A percentile compares a stretch with the other conserved stretches of the same genome.
These are phyloP conservation scores for Saturnispora saitoi DNA, from an alignment of 805 yeast genomes.

Conservation along the genomic window DNA sequence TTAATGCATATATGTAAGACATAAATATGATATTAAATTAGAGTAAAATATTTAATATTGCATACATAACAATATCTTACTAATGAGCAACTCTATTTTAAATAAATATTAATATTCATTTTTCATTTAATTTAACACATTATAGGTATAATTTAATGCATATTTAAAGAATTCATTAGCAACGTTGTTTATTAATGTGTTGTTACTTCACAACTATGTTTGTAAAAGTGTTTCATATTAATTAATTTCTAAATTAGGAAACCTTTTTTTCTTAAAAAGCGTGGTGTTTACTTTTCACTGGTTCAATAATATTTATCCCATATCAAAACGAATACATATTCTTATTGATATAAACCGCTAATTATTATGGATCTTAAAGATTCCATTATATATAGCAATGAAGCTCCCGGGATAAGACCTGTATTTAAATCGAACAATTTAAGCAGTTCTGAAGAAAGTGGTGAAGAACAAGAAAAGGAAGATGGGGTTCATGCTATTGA, in stretches of 20 bases:
- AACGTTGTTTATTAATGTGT: too few relatives aligned
- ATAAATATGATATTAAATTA: too few relatives aligned
- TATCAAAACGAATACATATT: neutral
- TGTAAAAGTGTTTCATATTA: too few relatives aligned
- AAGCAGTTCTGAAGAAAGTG: neutral
- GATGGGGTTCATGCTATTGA: slow-evolving; percentile 3
- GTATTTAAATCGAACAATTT: neutral
- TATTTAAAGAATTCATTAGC: too few relatives aligned
- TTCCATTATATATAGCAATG: neutral
- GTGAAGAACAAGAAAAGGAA: neutral
- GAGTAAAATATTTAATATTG: too few relatives aligned
- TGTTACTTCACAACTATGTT: too few relatives aligned
- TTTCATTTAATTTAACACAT: too few relatives aligned
- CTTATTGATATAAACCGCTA: neutral
- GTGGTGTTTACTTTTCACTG: neutral
- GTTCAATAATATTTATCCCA: neutral
- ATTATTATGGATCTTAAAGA: neutral
- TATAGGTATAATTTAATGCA: too few relatives aligned
- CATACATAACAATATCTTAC: too few relatives aligned
- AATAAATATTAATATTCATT: too few relatives aligned
- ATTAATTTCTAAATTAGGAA: neutral
- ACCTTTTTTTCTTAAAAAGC: neutral
- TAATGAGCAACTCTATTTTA: too few relatives aligned
- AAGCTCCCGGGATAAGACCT: neutral
- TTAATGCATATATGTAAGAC: too few relatives aligned